Evolutionary conservation across 2,329 filamentous ascomycete species (phyloP), one percentile per base, ranked within the genome.

Genomic region (Chaetomium globosum): DNA sequence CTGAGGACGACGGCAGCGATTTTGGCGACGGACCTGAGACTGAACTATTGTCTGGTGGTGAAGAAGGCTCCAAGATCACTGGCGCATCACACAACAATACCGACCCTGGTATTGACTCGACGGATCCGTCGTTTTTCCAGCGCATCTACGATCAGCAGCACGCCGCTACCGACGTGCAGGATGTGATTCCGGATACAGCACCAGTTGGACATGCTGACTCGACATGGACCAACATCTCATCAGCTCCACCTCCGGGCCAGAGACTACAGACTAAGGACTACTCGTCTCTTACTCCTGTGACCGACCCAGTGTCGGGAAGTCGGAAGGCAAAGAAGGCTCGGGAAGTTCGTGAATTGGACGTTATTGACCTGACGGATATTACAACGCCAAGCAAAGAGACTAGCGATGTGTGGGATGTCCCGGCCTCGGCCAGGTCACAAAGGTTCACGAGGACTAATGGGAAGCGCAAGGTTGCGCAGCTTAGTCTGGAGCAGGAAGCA

Each of bases 51-150:
- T 26, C 23, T 28, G 60, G 66, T 16, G 21, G 12, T 13, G 56
- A 60, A 39, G 23, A 30, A 51, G 59, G 52, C 48, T 46, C 64
- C 16, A 57, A 65, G 23, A 31, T 39, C 54, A n/a, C 8, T 21
- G 31, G 61, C 19, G 62, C 61, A 43, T 46, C 62, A 33, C 63
- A 65, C 39, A 46, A 46, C 46, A 36, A 31, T 31, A 21, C 9
- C 46, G 46, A 21, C 19, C 55, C 60, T 9, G 67, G 69, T 62
- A 71, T 72, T 61, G 75, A 72, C 26, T 84, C 82, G 19, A 84
- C 82, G 1, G 80, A 84, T 64, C 76, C 78, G 1, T 77, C 75
- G 0, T 80, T 83, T 68, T 84, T 84, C 67, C 78, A 78, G 55
- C 76, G 74, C 58, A 71, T 84, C 10, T 83, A 82, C 64, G 75